Evolutionary conservation across 1,284 basidiomycete species (phyloP).

Genomic region (Pseudozyma pruni): DNA sequence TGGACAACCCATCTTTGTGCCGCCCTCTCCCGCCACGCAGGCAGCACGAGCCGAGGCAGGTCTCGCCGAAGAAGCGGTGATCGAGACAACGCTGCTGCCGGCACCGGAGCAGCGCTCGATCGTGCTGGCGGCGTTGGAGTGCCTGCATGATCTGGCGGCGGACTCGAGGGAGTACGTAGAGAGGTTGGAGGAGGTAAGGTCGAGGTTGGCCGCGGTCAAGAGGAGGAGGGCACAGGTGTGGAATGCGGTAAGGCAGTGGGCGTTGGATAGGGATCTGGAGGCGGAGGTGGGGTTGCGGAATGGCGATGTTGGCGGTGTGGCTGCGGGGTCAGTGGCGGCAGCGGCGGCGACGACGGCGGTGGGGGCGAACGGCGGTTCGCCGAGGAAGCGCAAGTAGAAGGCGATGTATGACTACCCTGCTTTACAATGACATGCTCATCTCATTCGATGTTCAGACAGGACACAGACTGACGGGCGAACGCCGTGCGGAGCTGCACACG

Average conservation of each 20-base stretch:
- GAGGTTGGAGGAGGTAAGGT: constrained; percentile 71
- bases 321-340: neutral
- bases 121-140: constrained; percentile 61
- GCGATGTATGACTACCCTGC: neutral
- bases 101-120: constrained; percentile 61
- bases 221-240: constrained; percentile 70
- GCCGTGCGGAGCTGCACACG: neutral
- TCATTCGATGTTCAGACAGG: neutral
- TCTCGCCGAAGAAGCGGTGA: constrained; percentile 23
- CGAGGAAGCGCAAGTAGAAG: constrained; percentile 31
- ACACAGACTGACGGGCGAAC: neutral
- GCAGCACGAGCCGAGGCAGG: constrained; percentile 17
- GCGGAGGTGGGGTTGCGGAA: constrained; percentile 7
- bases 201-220: constrained; percentile 70
- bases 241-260: constrained; percentile 69
- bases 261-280: constrained; percentile 48
- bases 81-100: constrained; percentile 49
- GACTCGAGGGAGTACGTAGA: constrained; percentile 72
- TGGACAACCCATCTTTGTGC: constrained; percentile 46
- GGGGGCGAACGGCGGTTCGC: constrained; percentile 26
- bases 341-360: constrained; percentile 5
- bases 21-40: constrained; percentile 23
- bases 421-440: neutral
- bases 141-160: constrained; percentile 68
- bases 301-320: constrained; percentile 1